Conservation (phyloP, 2,329 filamentous ascomycete genomes). For the Phoma sp. region DNA sequence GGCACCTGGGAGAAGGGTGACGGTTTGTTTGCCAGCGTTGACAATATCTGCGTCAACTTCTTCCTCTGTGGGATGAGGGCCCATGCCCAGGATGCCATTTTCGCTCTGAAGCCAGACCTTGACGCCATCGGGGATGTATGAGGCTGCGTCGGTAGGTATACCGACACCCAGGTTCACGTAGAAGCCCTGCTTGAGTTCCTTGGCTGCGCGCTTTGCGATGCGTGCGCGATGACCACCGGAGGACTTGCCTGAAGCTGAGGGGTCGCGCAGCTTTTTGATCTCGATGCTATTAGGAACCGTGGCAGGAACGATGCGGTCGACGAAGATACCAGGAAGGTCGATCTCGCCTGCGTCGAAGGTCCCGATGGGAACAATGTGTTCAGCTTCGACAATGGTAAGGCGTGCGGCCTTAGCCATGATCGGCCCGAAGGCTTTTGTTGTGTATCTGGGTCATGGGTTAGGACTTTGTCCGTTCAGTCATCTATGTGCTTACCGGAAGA, state of each 20-base stretch:
- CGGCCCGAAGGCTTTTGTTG: constrained; percentile 46
- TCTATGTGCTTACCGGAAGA: constrained; percentile 59
- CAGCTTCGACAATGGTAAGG: constrained; percentile 91
- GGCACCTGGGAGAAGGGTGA: constrained; percentile 81
- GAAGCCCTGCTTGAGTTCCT: constrained; percentile 95
- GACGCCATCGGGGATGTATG: constrained; percentile 64
- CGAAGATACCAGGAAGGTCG: constrained; percentile 89
- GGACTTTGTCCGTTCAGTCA: neutral
- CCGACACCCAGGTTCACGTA: constrained; percentile 92
- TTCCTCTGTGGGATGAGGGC: constrained; percentile 61
- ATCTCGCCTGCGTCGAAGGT: constrained; percentile 83
- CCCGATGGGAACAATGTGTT: constrained; percentile 88
- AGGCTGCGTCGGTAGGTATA: constrained; percentile 89
- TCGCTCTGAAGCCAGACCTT: constrained; percentile 69
- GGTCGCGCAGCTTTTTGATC: constrained; percentile 42
- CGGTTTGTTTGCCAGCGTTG: constrained; percentile 93
- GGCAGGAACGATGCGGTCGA: constrained; percentile 85
- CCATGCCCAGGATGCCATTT: constrained; percentile 55
- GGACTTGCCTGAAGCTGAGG: constrained; percentile 24
- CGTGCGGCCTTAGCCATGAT: constrained; percentile 87
- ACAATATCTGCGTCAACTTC: constrained; percentile 84
- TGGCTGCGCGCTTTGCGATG: constrained; percentile 82
- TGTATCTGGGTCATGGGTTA: constrained; percentile 34
- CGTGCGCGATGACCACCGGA: constrained; percentile 63
- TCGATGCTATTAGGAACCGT: constrained; percentile 81